Conservation (phyloP, 352 stramenopile species). For the Globisporangium mamillatum region DNA sequence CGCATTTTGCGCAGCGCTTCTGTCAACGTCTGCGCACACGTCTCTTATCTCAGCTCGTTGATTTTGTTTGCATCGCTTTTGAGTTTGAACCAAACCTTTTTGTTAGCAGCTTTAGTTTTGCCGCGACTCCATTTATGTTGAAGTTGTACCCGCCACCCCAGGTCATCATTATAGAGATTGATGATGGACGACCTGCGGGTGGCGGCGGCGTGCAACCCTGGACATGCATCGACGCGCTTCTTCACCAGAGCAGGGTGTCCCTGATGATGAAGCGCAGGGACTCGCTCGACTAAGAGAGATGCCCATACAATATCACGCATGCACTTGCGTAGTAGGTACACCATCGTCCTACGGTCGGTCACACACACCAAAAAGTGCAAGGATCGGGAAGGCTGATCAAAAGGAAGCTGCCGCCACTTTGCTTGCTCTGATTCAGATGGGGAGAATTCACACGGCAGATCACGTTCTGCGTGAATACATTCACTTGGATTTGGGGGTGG, state of each 20-base stretch:
- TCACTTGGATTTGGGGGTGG: not conserved
- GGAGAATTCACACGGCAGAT: not conserved
- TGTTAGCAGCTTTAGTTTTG: too few species aligned
- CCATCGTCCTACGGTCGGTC: not conserved
- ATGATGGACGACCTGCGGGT: not conserved
- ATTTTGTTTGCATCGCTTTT: too few species aligned
- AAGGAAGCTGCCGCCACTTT: not conserved
- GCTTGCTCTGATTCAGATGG: not conserved
- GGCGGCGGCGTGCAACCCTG: not conserved
- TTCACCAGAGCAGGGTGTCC: not conserved
- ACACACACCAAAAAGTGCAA: not conserved
- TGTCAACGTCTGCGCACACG: not conserved
- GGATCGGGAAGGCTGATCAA: not conserved
- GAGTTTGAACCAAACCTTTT: too few species aligned
- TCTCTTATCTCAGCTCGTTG: too few species aligned
- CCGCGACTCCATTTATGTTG: not conserved
- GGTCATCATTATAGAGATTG: not conserved
- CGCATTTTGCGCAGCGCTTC: not conserved
- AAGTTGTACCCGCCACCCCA: not conserved
- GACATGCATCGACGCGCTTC: not conserved
- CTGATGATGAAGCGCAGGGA: not conserved
- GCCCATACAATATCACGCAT: not conserved
- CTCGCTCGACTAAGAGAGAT: not conserved
- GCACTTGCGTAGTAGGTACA: not conserved
- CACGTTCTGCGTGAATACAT: not conserved